Percentiles rank a stretch among this genome's conserved stretches.
Evolutionary conservation across 192 early-diverging fungal species (phyloP).

Genomic region (Coemansia furcata): DNA sequence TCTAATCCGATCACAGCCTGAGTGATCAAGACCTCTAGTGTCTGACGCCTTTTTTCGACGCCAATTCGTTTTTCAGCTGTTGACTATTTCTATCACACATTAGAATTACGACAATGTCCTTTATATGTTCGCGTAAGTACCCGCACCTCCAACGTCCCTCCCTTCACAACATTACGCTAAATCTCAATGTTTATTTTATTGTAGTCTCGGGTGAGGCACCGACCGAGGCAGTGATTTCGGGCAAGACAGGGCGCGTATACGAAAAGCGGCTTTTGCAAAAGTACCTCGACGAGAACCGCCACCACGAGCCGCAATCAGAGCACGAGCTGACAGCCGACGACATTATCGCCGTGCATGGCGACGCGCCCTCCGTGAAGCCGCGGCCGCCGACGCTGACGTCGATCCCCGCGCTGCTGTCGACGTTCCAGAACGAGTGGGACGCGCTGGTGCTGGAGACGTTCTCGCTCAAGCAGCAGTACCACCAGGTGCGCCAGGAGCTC

Average conservation of each 20-base stretch:
- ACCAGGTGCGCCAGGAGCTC: conserved; percentile 87
- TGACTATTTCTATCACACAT: neutral
- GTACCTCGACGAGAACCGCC: conserved; percentile 72
- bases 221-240: conserved; percentile 83
- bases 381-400: conserved; percentile 89
- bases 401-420: conserved; percentile 81
- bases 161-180: neutral
- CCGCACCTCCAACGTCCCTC: neutral
- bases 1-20: too few species aligned
- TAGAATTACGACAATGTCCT: conserved; percentile 23
- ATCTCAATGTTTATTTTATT: neutral
- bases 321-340: conserved; percentile 57
- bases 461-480: conserved; percentile 88
- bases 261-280: conserved; percentile 87
- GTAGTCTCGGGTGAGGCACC: conserved; percentile 92
- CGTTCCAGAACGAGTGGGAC: conserved; percentile 97
- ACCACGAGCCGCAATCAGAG: conserved; percentile 78
- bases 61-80: neutral
- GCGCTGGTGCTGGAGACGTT: conserved; percentile 93
- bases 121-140: conserved; percentile 43
- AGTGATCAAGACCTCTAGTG: neutral
- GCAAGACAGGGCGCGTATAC: conserved; percentile 81
- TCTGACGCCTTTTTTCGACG: neutral
- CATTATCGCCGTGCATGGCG: conserved; percentile 17
- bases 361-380: conserved; percentile 62